Evolutionary conservation across 805 yeast species (phyloP).

Genomic region (Zygosaccharomyces bisporus): DNA sequence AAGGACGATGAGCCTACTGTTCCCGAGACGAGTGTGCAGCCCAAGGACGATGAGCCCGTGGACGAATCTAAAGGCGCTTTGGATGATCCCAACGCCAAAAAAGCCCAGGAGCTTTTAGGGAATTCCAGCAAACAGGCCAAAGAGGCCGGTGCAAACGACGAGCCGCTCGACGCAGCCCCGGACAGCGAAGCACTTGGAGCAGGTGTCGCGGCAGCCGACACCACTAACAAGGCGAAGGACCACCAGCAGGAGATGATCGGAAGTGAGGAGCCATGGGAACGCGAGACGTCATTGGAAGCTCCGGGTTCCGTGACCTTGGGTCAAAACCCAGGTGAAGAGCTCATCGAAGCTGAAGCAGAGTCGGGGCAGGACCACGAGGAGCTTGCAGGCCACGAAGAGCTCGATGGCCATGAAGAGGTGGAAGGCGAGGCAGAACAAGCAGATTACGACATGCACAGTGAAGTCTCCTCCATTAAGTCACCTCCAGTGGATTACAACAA

Average conservation of each 20-base stretch:
- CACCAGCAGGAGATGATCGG: not conserved
- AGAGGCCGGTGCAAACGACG: slow-evolving; percentile 8
- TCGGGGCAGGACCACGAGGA: not conserved
- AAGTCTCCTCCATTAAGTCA: slow-evolving; percentile 4
- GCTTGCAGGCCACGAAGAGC: not conserved
- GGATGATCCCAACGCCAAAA: not conserved
- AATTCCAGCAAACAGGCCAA: slow-evolving; percentile 1
- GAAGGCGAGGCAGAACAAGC: slow-evolving; percentile 1
- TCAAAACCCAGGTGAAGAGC: too few relatives aligned
- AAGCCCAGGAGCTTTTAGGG: slow-evolving; percentile 1
- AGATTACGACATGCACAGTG: slow-evolving; percentile 6
- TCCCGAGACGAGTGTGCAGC: not conserved
- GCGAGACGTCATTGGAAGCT: slow-evolving; percentile 2
- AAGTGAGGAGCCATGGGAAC: too few relatives aligned
- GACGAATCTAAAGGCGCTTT: not conserved
- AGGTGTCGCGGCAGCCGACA: not conserved
- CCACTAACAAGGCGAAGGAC: not conserved
- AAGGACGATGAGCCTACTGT: not conserved
- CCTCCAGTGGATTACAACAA: slow-evolving; percentile 14
- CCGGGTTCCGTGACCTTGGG: not conserved
- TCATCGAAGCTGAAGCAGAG: too few relatives aligned
- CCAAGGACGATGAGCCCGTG: not conserved
- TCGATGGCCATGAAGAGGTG: not conserved
- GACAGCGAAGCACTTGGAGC: slow-evolving; percentile 2
- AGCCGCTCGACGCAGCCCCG: slow-evolving; percentile 2